Percentiles rank a stretch among this genome's conserved stretches.
phyloP scores from a whole-genome alignment of 2,329 filamentous ascomycete genomes.

The Xylariaceae sp. region DNA sequence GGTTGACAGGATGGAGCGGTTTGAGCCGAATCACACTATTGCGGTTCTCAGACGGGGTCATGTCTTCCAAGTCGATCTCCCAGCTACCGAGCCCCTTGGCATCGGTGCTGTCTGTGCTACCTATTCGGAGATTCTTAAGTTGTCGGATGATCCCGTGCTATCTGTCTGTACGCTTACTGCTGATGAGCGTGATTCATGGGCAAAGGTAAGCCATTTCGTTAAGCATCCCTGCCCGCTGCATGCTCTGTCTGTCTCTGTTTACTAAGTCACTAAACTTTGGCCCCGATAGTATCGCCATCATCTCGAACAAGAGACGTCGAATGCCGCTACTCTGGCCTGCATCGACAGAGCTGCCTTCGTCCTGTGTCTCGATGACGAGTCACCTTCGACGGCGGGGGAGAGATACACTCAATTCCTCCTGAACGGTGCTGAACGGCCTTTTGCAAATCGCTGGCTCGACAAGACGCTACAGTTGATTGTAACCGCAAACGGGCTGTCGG shows the following conservation, averaged over 20 bases:
- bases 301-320: slow-evolving; percentile 8
- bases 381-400: slow-evolving; percentile 6
- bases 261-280: background rate
- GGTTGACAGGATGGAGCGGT: slow-evolving; percentile 9
- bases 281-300: slow-evolving; percentile 5
- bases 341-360: slow-evolving; percentile 15
- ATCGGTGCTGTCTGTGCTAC: slow-evolving; percentile 5
- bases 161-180: slow-evolving; percentile 13
- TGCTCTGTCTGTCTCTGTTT: too few species aligned
- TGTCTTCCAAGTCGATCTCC: slow-evolving; percentile 12
- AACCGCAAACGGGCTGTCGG: slow-evolving; percentile 16
- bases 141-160: slow-evolving; percentile 1
- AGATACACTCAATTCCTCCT: slow-evolving; percentile 13
- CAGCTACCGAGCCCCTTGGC: background rate
- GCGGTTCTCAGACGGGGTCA: slow-evolving; percentile 15
- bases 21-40: slow-evolving; percentile 8
- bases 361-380: slow-evolving; percentile 16
- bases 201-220: slow-evolving; percentile 6
- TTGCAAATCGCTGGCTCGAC: slow-evolving; percentile 18
- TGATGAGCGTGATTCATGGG: slow-evolving; percentile 16
- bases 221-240: background rate
- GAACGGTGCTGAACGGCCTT: slow-evolving; percentile 5
- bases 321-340: slow-evolving; percentile 3
- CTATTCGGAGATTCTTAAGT: slow-evolving; percentile 9
- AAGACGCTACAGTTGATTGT: slow-evolving; percentile 15